Percentiles rank a stretch among this genome's conserved stretches.
Evolutionary conservation across 306 rosid species (phyloP).

Genomic region (Casuarina cunninghamiana): DNA sequence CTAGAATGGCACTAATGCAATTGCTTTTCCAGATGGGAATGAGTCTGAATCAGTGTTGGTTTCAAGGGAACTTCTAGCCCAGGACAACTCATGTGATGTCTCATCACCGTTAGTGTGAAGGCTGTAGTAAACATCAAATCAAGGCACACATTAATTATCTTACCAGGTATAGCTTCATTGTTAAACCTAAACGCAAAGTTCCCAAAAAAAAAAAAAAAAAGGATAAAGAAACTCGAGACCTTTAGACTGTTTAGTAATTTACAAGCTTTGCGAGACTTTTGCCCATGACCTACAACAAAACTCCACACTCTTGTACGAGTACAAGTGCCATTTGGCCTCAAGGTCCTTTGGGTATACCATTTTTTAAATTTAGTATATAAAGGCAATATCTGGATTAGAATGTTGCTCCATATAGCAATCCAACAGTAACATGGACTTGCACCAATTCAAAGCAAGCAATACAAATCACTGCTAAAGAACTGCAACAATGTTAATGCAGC

Average conservation of each 20-base stretch:
- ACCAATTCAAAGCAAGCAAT: not conserved
- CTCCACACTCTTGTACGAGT: not conserved
- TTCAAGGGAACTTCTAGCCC: constrained; percentile 4
- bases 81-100: constrained; percentile 2
- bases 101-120: constrained; percentile 1
- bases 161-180: not conserved
- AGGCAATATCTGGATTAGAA: not conserved
- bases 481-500: constrained; percentile 2
- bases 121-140: constrained; percentile 21
- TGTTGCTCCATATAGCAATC: not conserved
- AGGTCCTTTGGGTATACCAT: not conserved
- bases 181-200: not conserved
- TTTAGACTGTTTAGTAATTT: not conserved
- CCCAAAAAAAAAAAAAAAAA: not conserved
- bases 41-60: not conserved
- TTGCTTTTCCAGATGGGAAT: not conserved
- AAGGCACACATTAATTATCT: not conserved
- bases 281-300: not conserved
- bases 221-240: not conserved
- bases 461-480: not conserved
- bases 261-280: not conserved
- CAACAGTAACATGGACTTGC: not conserved
- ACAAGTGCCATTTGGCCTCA: not conserved
- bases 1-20: not conserved
- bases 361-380: not conserved